phyloP scores from a whole-genome alignment of 495 filamentous ascomycete species.

The Aspergillus biplanus region DNA sequence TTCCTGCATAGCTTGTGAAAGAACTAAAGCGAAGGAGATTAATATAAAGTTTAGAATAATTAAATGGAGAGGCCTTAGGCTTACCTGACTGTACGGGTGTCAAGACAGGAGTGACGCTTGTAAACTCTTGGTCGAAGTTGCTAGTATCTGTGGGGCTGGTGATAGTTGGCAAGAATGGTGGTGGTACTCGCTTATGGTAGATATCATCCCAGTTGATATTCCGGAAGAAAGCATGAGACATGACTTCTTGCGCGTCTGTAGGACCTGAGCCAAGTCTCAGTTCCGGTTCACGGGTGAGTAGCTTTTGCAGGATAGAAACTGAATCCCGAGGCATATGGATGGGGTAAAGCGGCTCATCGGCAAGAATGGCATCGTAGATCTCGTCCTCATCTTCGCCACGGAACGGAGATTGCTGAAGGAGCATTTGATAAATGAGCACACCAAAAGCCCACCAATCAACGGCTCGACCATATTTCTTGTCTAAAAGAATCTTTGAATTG shows the following conservation, averaged over 20 bases:
- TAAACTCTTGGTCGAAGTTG: conserved; percentile 99
- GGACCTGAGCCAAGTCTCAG: conserved; percentile 89
- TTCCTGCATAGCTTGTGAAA: conserved; percentile 99
- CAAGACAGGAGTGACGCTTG: conserved; percentile 94
- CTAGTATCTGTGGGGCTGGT: conserved; percentile 93
- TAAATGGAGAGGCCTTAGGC: conserved; percentile 29
- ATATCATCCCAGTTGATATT: conserved; percentile 99
- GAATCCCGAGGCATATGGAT: conserved; percentile 99
- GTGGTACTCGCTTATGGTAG: conserved; percentile 86
- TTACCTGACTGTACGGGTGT: conserved; percentile 97
- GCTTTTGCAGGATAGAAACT: conserved; percentile 96
- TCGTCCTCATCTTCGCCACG: conserved; percentile 99
- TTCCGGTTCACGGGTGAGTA: conserved; percentile 93
- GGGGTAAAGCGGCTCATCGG: conserved; percentile 96
- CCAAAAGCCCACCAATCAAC: conserved; percentile 99
- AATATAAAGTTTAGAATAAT: conserved; percentile 21
- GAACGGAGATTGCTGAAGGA: conserved; percentile 98
- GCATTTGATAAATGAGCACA: conserved; percentile 99
- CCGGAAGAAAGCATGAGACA: conserved; percentile 98
- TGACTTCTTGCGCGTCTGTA: conserved; percentile 98
- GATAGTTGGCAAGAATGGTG: conserved; percentile 89
- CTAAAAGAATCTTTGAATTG: conserved; percentile 79
- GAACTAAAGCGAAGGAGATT: conserved; percentile 58
- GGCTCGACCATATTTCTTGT: conserved; percentile 98
- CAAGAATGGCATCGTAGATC: conserved; percentile 98